These are phyloP conservation scores for Rhizophagus prolifer DNA, from an alignment of 192 early-diverging fungal species.

Conservation along the genomic window DNA sequence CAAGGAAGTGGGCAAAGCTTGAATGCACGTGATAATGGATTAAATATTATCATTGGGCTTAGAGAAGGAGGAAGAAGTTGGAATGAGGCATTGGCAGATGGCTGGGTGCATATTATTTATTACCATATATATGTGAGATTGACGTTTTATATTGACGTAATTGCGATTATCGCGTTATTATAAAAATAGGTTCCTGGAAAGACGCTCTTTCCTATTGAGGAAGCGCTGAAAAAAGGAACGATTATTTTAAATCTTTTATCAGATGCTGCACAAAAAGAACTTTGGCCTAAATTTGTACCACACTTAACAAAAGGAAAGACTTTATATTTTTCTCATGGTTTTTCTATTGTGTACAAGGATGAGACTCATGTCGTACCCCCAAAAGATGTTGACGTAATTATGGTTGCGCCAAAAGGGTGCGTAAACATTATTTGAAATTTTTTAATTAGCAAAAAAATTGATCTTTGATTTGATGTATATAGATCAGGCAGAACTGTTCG, in stretches of 20 bases:
- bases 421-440: background rate
- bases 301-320: conserved; percentile 95
- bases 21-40: conserved; percentile 93
- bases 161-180: background rate
- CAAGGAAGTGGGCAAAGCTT: conserved; percentile 93
- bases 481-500: conserved; percentile 93
- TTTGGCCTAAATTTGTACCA: conserved; percentile 84
- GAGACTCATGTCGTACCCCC: conserved; percentile 90
- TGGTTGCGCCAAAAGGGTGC: conserved; percentile 90
- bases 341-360: conserved; percentile 90
- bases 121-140: background rate
- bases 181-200: conserved; percentile 71
- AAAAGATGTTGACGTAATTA: conserved; percentile 90
- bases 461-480: conserved; percentile 15
- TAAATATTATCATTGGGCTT: conserved; percentile 94
- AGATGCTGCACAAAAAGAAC: conserved; percentile 92
- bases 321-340: conserved; percentile 97
- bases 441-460: background rate
- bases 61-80: conserved; percentile 89
- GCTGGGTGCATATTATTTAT: conserved; percentile 61
- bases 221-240: conserved; percentile 86
- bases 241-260: conserved; percentile 95
- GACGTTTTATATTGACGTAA: background rate
- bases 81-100: conserved; percentile 89
- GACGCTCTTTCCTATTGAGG: conserved; percentile 90